Percentiles rank a stretch among this genome's conserved stretches.
Conservation (phyloP, 257 asterid species). For the Striga asiatica region DNA sequence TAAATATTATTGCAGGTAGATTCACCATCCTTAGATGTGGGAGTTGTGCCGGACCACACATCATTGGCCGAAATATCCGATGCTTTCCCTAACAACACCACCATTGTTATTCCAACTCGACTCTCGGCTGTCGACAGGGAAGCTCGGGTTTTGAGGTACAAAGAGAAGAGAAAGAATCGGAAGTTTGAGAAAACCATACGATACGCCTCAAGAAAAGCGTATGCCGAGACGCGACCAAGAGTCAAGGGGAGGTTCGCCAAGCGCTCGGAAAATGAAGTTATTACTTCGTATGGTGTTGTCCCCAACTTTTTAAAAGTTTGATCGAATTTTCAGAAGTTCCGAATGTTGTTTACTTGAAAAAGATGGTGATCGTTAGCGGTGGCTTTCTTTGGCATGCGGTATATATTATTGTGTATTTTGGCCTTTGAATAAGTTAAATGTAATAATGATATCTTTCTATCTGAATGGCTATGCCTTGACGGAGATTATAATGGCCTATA, state of each 20-base stretch:
- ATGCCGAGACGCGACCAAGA: constrained; percentile 46
- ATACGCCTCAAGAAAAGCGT: constrained; percentile 44
- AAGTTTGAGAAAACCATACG: constrained; percentile 44
- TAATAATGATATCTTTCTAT: too few species aligned
- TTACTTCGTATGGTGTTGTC: not conserved
- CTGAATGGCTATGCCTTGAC: too few species aligned
- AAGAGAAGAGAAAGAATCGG: constrained; percentile 61
- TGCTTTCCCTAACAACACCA: constrained; percentile 16
- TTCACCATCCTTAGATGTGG: constrained; percentile 61
- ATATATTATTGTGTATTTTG: too few species aligned
- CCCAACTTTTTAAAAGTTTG: not conserved
- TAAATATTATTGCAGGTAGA: constrained; percentile 28
- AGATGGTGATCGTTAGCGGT: too few species aligned
- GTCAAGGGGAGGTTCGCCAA: constrained; percentile 44
- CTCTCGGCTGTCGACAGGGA: constrained; percentile 41
- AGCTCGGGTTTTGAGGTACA: constrained; percentile 64
- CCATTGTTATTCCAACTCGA: constrained; percentile 18
- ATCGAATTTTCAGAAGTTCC: too few species aligned
- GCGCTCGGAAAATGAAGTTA: constrained; percentile 24
- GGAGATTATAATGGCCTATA: too few species aligned
- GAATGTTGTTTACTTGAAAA: too few species aligned
- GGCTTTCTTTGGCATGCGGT: too few species aligned
- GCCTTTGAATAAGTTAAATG: too few species aligned
- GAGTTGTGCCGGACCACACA: constrained; percentile 63
- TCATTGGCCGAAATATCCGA: constrained; percentile 29